These are phyloP conservation scores for Clitoria ternatea DNA, from an alignment of 306 rosid species.

Conservation along the genomic window DNA sequence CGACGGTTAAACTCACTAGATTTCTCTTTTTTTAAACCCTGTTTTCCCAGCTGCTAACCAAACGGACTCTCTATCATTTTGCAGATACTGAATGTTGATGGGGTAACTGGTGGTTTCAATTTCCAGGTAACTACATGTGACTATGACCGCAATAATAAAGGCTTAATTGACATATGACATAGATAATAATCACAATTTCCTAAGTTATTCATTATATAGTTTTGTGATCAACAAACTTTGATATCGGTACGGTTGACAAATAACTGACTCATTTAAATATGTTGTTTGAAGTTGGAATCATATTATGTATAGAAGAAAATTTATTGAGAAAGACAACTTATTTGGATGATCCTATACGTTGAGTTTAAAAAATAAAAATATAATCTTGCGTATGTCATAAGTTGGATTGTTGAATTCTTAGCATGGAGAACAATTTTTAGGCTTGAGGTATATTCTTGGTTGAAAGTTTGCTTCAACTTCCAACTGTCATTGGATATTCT, in stretches of 20 bases:
- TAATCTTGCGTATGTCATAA: neutral
- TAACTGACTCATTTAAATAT: too few relatives aligned
- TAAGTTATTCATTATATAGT: neutral
- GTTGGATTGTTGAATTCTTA: neutral
- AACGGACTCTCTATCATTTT: too few relatives aligned
- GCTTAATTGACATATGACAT: neutral
- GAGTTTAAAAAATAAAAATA: too few relatives aligned
- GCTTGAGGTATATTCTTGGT: constrained; percentile 7
- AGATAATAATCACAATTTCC: neutral
- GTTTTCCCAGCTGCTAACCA: too few relatives aligned
- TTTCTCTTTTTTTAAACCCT: too few relatives aligned
- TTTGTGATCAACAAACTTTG: too few relatives aligned
- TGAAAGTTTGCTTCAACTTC: neutral
- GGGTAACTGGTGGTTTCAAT: constrained; percentile 93
- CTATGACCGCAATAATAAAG: neutral
- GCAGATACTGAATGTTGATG: constrained; percentile 87
- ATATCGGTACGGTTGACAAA: too few relatives aligned
- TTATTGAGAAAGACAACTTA: too few relatives aligned
- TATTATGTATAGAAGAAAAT: too few relatives aligned
- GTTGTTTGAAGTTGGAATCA: too few relatives aligned
- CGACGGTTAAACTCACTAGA: too few relatives aligned
- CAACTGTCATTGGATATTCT: constrained; percentile 1
- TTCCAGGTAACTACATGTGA: constrained; percentile 62
- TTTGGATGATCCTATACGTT: too few relatives aligned
- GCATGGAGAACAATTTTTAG: neutral